Evolutionary conservation across 2,329 filamentous ascomycete species (phyloP), one percentile per base, ranked within the genome.

Genomic region (Stagonosporopsis chrysanthemi): DNA sequence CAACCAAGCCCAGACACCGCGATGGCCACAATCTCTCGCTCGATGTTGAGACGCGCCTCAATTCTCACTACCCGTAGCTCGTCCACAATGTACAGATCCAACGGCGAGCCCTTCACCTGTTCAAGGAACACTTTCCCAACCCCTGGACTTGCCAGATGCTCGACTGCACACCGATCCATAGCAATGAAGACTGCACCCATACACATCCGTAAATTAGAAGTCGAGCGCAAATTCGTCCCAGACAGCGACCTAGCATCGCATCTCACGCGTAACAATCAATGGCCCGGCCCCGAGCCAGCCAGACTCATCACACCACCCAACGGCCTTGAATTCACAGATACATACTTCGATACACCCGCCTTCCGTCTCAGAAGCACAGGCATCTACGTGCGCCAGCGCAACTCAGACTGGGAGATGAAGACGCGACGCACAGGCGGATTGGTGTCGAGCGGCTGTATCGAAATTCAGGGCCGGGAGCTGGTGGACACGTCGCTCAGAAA

Each of bases 151-250:
- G 9, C 15, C 5, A 17, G 19, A 15, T 6, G 12, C 12, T 15
- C 29, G 12, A 15, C 6, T 11, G 14, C 5, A 5, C 14, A 17
- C 17, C 35, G 35, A n/a, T 11, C 17, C 19, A 7, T 38, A 7
- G 7, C n/a, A 8, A 17, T n/a, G 7, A 19, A n/a, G 35, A n/a
- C 35, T 7, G 35, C 7, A 9, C 2, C 8, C 9, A 15, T 12
- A n/a, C 6, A 24, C 11, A 28, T 8, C 7, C 23, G 11, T 4
- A 19, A 6, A n/a, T 43, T 57, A 12, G 48, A 52, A 44, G 23
- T 47, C 22, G 48, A 57, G 42, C 48, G 42, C 14, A 52, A 48
- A 33, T 52, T 57, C 36, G 14, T 26, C 5, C 42, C 47, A 8
- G 35, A 17, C 19, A 31, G 24, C 4, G 15, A 17, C 11, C n/a